Evolutionary conservation across 1,284 basidiomycete genomes (phyloP).

Genomic region (Trametes polyzona): DNA sequence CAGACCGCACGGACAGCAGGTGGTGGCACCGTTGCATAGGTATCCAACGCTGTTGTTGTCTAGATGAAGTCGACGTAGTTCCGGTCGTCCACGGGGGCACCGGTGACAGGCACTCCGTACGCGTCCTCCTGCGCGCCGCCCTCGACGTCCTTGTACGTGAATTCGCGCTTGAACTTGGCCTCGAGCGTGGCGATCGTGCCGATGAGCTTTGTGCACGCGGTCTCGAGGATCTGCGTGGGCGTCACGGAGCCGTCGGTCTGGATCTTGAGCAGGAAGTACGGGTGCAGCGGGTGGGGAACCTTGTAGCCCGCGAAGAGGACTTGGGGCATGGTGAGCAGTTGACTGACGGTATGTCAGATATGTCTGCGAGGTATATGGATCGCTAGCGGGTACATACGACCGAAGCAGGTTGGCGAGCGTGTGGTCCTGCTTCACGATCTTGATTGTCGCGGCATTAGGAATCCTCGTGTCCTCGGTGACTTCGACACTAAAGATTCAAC

Average conservation of each 20-base stretch:
- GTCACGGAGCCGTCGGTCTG: constrained; percentile 92
- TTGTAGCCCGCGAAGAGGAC: constrained; percentile 98
- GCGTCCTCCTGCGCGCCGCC: constrained; percentile 58
- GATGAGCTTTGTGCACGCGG: constrained; percentile 86
- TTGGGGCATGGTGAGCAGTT: constrained; percentile 83
- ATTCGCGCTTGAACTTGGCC: constrained; percentile 77
- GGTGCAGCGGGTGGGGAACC: constrained; percentile 95
- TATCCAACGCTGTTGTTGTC: too few species aligned
- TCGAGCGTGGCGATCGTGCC: constrained; percentile 71
- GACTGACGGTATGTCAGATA: constrained; percentile 49
- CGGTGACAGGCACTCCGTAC: constrained; percentile 50
- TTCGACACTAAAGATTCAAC: constrained; percentile 69
- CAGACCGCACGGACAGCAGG: too few species aligned
- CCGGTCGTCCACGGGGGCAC: constrained; percentile 47
- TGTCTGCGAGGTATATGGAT: neutral
- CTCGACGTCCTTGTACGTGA: constrained; percentile 73
- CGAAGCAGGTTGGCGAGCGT: constrained; percentile 96
- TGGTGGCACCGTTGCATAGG: too few species aligned
- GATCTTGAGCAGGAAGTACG: constrained; percentile 92
- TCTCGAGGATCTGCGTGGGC: constrained; percentile 83
- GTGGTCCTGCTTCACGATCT: constrained; percentile 96
- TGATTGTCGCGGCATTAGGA: constrained; percentile 94
- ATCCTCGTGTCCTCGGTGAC: constrained; percentile 96
- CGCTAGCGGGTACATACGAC: constrained; percentile 60
- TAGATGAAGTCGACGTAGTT: constrained; percentile 71